Evolutionary conservation across 1,284 basidiomycete species (phyloP), one percentile per base, ranked within the genome.

Genomic region (Hemileia vastatrix): DNA sequence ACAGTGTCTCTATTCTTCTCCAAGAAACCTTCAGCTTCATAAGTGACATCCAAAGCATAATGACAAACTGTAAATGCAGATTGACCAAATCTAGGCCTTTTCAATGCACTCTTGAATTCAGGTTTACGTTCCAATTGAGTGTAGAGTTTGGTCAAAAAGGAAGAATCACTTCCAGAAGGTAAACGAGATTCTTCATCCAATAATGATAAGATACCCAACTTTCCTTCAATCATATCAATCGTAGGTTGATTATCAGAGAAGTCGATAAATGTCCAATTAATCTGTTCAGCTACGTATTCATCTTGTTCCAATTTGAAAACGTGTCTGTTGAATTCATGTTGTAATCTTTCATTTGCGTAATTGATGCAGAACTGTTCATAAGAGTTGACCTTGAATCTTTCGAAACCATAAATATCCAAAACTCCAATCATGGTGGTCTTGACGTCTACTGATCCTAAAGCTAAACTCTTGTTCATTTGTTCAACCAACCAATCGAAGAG

Each of bases 351-450:
- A 65, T 75, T 75, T 47, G 73, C 73, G 54, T 74, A 75, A 67
- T 75, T 75, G 71, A 75, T 75, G 67, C 73, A 75, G 67, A 75
- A 75, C 61, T 75, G 73, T 66, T 75, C 73, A 67, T 71, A 75
- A 36, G 71, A 73, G 66, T 75, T 75, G 61, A 68, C 66, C 66
- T 75, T 72, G 67, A 75, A 75, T 47, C 68, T 70, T 65, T 75
- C 73, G 59, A 75, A 75, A 32, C 73, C 73, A 64, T 75, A 75
- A 57, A 75, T 75, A 54, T 75, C 73, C 31, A 75, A 67, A 18
- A 75, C 73, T 53, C 73, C 73, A 62, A 75, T 75, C 72, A 75
- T 74, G 13, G 68, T 69, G 33, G 68, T 59, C 50, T 66, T 65
- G 27, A 67, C 65, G 40, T 66, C 53, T 36, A 64, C 66, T 3